Percentiles rank a stretch among this genome's conserved stretches.
Evolutionary conservation across 2,329 filamentous ascomycete genomes (phyloP).

Genomic region (Fusarium sublunatum): DNA sequence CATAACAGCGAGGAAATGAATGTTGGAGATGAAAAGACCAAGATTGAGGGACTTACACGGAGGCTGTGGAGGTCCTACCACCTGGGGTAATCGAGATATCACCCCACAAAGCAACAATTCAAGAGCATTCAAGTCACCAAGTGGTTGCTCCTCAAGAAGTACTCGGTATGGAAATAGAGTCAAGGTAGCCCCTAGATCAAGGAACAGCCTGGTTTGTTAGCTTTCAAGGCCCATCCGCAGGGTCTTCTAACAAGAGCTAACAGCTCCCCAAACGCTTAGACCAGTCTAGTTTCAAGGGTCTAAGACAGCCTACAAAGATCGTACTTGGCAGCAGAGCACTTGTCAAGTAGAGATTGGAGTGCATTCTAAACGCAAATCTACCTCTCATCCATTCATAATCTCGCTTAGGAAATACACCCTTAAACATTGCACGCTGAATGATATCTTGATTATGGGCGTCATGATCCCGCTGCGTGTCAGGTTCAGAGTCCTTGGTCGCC

Average conservation of each 20-base stretch:
- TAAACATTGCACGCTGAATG: slow-evolving; percentile 27
- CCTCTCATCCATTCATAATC: not conserved
- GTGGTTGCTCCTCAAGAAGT: not conserved
- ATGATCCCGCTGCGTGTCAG: slow-evolving; percentile 23
- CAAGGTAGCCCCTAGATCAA: not conserved
- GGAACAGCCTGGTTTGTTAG: not conserved
- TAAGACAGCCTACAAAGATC: not conserved
- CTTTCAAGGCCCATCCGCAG: slow-evolving; percentile 1
- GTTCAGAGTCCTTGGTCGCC: slow-evolving; percentile 33
- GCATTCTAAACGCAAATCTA: slow-evolving; percentile 9
- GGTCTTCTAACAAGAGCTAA: slow-evolving; percentile 1
- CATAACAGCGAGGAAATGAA: too few species aligned
- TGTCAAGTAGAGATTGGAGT: slow-evolving; percentile 4
- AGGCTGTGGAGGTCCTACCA: not conserved
- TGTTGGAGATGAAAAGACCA: not conserved
- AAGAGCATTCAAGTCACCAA: not conserved
- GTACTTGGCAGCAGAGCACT: too few species aligned
- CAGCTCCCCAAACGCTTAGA: slow-evolving; percentile 13
- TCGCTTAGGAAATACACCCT: slow-evolving; percentile 9
- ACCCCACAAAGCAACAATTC: not conserved
- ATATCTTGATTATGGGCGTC: slow-evolving; percentile 37
- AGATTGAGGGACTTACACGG: slow-evolving; percentile 16
- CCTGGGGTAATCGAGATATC: too few species aligned
- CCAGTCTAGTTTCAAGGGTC: slow-evolving; percentile 10
- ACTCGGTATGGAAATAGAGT: too few species aligned